Evolutionary conservation across 129 eudicot species (phyloP), one percentile per base, ranked within the genome.

Genomic region (Flaveria ramosissima): DNA sequence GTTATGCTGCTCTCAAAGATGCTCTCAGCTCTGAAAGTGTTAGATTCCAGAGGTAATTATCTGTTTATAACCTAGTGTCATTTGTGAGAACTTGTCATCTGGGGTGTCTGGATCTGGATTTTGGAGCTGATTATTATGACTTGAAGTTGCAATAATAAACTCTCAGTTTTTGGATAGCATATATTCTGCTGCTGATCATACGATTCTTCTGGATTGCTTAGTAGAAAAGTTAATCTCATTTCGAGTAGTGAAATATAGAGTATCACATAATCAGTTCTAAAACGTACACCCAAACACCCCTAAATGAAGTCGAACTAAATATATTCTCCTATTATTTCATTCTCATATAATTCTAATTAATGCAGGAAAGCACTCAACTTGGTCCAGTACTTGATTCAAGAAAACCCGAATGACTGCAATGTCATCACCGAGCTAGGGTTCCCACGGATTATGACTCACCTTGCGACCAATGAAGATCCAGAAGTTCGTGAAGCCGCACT

Each of bases 361-460:
- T 87, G 80, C 86, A 93, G 98, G 96, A 93, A 91, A 86, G 97
- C 98, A 12, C 87, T 93, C 9, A 85, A 83, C 83, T 83, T 93
- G 90, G 80, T 91, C 67, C 84, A 91, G 1, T 93, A 91, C 59
- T 80, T 93, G 52, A 76, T 93, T 21, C 84, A 75, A 27, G 98
- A 91, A 68, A 91, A 91, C 45, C 81, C 72, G 5, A 76, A 87
- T 15, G 97, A 93, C 84, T 84, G 90, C 78, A 78, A 74, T 12
- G 75, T 83, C 9, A 85, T 84, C 2, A 82, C 81, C 3, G 97
- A 93, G 75, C 88, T 93, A 0, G 98, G 98, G 39, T 93, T 89
- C 42, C 93, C 88, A 14, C 96, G 92, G 8, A 83, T 84, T 15
- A 60, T 93, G 82, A 83, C 87, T 73, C 98, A 93, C 84, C 93